These are phyloP conservation scores for Podaxis sp. DNA, from an alignment of 768 basidiomycete species.

Conservation along the genomic window DNA sequence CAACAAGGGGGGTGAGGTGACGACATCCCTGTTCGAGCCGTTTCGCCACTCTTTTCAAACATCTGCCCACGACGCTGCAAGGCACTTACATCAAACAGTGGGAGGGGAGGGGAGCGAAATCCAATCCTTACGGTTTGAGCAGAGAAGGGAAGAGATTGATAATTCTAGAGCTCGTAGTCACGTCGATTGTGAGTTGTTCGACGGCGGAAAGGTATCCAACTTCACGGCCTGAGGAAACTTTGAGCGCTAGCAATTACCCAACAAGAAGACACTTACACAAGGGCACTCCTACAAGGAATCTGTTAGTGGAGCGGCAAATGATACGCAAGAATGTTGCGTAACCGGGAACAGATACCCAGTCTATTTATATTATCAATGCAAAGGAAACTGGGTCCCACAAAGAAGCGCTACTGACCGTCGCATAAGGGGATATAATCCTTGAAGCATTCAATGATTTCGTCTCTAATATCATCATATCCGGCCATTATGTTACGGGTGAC, in stretches of 20 bases:
- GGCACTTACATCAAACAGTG: neutral
- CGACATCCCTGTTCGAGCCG: conserved; percentile 23
- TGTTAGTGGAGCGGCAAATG: conserved; percentile 38
- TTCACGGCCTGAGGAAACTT: conserved; percentile 35
- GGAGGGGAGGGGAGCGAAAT: neutral
- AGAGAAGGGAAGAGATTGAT: conserved; percentile 38
- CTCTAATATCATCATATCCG: conserved; percentile 3
- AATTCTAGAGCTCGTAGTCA: conserved; percentile 28
- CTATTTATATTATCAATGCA: conserved; percentile 20
- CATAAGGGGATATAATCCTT: conserved; percentile 23
- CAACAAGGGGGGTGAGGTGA: conserved; percentile 21
- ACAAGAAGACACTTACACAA: conserved; percentile 34
- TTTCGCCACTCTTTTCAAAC: conserved; percentile 22
- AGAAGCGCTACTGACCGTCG: neutral
- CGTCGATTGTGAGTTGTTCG: conserved; percentile 33
- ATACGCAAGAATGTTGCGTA: conserved; percentile 31
- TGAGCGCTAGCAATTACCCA: neutral
- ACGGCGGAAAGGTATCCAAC: conserved; percentile 35
- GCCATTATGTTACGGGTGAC: conserved; percentile 23
- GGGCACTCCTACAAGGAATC: conserved; percentile 45
- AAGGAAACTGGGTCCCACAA: no score
- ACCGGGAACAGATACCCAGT: conserved; percentile 32
- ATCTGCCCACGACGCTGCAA: conserved; percentile 24
- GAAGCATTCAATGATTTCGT: conserved; percentile 15
- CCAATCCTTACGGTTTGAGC: conserved; percentile 39